phyloP scores from a whole-genome alignment of 257 asterid species.

The Gynochthodes officinalis region DNA sequence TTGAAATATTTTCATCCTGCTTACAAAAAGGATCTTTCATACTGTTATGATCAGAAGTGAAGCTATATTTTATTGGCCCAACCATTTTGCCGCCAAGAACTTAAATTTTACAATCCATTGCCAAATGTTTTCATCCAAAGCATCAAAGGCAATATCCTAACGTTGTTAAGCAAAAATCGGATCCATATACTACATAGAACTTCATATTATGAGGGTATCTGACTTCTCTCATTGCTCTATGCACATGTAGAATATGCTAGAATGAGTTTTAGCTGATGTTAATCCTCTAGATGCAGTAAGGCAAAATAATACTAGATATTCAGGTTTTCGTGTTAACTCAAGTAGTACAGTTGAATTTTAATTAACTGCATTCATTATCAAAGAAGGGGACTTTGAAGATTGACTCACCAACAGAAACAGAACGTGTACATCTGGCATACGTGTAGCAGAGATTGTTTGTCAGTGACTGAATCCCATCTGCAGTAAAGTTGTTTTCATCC shows the following conservation, averaged over 20 bases:
- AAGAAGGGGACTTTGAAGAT: no score
- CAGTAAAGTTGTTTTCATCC: constrained; percentile 97
- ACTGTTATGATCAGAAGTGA: neutral
- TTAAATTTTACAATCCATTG: neutral
- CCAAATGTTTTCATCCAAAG: no score
- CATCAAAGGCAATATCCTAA: no score
- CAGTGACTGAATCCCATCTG: constrained; percentile 90
- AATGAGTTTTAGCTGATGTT: neutral
- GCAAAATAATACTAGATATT: neutral
- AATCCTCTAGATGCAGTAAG: neutral
- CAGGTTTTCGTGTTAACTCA: neutral
- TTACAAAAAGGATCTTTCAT: neutral
- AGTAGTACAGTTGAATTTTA: neutral
- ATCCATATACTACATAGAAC: neutral
- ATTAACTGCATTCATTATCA: neutral
- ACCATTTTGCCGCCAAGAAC: neutral
- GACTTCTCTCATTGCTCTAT: no score
- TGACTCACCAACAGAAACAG: constrained; percentile 88
- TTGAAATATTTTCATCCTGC: no score
- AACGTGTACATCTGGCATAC: constrained; percentile 95
- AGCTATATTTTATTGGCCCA: neutral
- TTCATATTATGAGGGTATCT: no score
- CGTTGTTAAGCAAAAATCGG: neutral
- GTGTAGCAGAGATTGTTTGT: constrained; percentile 96
- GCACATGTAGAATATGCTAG: neutral